Percentiles rank a stretch among this genome's conserved stretches.
Evolutionary conservation across 257 asterid genomes (phyloP).

Genomic region (Ballota nigra): DNA sequence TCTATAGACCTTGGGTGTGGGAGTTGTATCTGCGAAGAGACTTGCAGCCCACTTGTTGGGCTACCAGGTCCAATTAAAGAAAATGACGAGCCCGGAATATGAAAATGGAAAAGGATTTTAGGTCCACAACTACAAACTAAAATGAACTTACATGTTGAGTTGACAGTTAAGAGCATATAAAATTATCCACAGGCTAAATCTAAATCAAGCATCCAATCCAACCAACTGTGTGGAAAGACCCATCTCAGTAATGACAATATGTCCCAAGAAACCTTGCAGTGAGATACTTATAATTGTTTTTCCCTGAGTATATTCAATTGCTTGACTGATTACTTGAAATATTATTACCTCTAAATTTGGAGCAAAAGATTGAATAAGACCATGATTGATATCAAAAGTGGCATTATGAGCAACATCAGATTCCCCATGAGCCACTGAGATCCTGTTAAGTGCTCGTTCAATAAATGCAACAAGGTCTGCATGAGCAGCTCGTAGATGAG

Average conservation of each 20-base stretch:
- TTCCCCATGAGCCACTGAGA: conserved; percentile 68
- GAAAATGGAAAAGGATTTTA: not conserved
- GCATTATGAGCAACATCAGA: too few species aligned
- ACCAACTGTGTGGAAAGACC: not conserved
- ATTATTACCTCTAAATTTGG: conserved; percentile 56
- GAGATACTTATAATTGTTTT: not conserved
- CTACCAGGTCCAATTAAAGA: conserved; percentile 51
- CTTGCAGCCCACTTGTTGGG: conserved; percentile 49
- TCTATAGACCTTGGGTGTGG: too few species aligned
- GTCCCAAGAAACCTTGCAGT: not conserved
- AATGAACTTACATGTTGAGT: not conserved
- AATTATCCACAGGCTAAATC: conserved; percentile 4
- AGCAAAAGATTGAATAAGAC: too few species aligned
- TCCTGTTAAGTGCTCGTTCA: conserved; percentile 64
- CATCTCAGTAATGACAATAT: too few species aligned
- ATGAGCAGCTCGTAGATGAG: too few species aligned
- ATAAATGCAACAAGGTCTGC: too few species aligned
- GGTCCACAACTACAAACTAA: not conserved
- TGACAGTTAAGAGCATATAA: not conserved
- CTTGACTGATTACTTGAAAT: not conserved
- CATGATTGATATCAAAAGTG: too few species aligned
- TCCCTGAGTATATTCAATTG: not conserved
- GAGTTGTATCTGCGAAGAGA: too few species aligned
- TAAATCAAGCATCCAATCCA: not conserved
- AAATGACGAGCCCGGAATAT: conserved; percentile 44